Conservation (phyloP, 2,329 filamentous ascomycete species). For the Exserohilum turcica region DNA sequence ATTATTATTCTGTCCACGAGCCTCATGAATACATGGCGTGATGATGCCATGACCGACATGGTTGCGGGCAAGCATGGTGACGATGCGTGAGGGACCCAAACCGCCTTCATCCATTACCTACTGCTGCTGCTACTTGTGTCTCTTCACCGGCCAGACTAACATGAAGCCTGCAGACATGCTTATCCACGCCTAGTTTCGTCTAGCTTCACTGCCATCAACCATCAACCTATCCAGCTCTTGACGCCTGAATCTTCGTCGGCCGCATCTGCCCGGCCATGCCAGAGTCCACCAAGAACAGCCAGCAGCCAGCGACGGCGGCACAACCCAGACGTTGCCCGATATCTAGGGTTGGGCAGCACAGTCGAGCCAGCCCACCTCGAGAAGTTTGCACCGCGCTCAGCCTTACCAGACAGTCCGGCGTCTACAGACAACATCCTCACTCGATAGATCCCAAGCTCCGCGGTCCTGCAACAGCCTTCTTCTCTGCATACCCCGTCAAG, state of each 20-base stretch:
- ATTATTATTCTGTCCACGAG: background rate
- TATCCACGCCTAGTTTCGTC: slow-evolving; percentile 5
- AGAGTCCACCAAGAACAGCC: slow-evolving; percentile 7
- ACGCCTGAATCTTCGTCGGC: slow-evolving; percentile 16
- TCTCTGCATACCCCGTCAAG: background rate
- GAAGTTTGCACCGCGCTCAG: slow-evolving; percentile 18
- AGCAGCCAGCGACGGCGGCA: slow-evolving; percentile 12
- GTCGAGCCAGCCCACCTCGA: slow-evolving; percentile 26
- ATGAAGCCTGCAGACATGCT: slow-evolving; percentile 6
- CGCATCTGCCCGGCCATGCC: slow-evolving; percentile 4
- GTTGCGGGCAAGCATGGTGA: slow-evolving; percentile 14
- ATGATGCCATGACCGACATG: slow-evolving; percentile 6
- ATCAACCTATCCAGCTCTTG: slow-evolving; percentile 11
- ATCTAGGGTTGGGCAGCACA: slow-evolving; percentile 32
- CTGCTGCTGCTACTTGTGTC: background rate
- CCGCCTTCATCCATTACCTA: slow-evolving; percentile 14
- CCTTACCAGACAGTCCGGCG: slow-evolving; percentile 3
- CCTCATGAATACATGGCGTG: slow-evolving; percentile 9
- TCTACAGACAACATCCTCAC: slow-evolving; percentile 4
- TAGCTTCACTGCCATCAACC: slow-evolving; percentile 38
- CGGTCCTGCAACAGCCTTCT: background rate
- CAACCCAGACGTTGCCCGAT: slow-evolving; percentile 35
- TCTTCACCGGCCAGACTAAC: slow-evolving; percentile 8
- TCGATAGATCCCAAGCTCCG: background rate
- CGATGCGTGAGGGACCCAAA: slow-evolving; percentile 33